Percentiles rank a stretch among this genome's conserved stretches.
Conservation (phyloP, 208 protist genomes). For the Trypanosoma rangeli region DNA sequence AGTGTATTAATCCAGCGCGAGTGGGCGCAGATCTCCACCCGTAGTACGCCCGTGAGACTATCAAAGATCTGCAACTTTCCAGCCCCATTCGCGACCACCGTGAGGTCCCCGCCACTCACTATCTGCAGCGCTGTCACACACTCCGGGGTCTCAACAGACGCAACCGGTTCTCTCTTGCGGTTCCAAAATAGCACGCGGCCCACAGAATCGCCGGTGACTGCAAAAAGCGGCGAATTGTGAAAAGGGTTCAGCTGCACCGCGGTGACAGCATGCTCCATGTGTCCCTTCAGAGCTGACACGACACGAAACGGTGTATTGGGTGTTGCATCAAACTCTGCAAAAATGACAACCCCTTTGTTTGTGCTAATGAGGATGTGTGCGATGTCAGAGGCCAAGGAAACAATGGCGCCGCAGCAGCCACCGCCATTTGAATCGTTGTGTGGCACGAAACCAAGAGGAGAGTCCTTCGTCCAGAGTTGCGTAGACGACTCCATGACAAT, state of each 20-base stretch:
- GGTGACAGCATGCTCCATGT: slow-evolving; percentile 41
- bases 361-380: slow-evolving; percentile 27
- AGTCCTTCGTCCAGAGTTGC: slow-evolving; percentile 17
- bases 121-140: slow-evolving; percentile 49
- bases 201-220: slow-evolving; percentile 40
- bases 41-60: slow-evolving; percentile 27
- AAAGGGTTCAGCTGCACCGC: slow-evolving; percentile 36
- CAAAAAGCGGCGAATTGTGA: slow-evolving; percentile 5
- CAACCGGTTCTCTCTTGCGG: slow-evolving; percentile 19
- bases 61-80: slow-evolving; percentile 51
- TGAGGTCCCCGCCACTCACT: slow-evolving; percentile 25
- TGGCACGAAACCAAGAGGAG: slow-evolving; percentile 9
- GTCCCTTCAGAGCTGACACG: slow-evolving; percentile 26
- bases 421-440: slow-evolving; percentile 17
- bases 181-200: slow-evolving; percentile 54
- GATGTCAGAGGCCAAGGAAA: background rate
- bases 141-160: slow-evolving; percentile 29
- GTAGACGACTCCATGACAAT: slow-evolving; percentile 11
- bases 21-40: slow-evolving; percentile 57
- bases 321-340: slow-evolving; percentile 13
- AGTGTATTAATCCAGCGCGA: slow-evolving; percentile 63
- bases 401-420: slow-evolving; percentile 23
- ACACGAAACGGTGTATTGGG: slow-evolving; percentile 6
- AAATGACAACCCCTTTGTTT: slow-evolving; percentile 32
- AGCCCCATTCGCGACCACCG: slow-evolving; percentile 49